phyloP scores from a whole-genome alignment of 2,329 filamentous ascomycete genomes.

The Pezicula neosporulosa region DNA sequence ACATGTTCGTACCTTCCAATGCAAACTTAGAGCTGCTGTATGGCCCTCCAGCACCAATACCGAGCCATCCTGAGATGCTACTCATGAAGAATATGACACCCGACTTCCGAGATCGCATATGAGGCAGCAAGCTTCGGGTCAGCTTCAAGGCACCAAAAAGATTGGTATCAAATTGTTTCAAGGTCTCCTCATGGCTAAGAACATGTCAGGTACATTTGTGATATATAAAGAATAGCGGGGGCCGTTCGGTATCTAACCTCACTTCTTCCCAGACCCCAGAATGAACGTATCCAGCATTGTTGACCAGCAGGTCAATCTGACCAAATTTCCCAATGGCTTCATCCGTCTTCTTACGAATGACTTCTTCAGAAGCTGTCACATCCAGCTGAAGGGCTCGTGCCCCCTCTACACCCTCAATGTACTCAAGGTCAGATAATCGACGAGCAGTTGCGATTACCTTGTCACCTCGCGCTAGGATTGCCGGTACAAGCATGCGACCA shows the following conservation, averaged over 20 bases:
- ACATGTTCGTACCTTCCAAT: neutral
- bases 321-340: constrained; percentile 34
- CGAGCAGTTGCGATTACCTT: constrained; percentile 43
- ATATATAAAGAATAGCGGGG: neutral
- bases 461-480: constrained; percentile 38
- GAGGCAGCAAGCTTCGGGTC: too few relatives aligned
- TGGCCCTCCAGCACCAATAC: too few relatives aligned
- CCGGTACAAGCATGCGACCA: constrained; percentile 39
- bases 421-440: constrained; percentile 21
- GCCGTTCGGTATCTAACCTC: neutral
- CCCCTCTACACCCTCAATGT: constrained; percentile 32
- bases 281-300: constrained; percentile 25
- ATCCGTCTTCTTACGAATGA: constrained; percentile 31
- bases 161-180: neutral
- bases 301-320: constrained; percentile 40
- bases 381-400: constrained; percentile 35
- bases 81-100: too few relatives aligned
- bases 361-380: constrained; percentile 31
- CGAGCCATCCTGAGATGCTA: too few relatives aligned
- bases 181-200: neutral
- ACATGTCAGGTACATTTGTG: neutral
- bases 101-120: too few relatives aligned
- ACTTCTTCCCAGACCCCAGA: constrained; percentile 26
- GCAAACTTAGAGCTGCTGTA: constrained; percentile 1
- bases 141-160: too few relatives aligned